Evolutionary conservation across 306 rosid genomes (phyloP).

Genomic region (Vigna unguiculata): DNA sequence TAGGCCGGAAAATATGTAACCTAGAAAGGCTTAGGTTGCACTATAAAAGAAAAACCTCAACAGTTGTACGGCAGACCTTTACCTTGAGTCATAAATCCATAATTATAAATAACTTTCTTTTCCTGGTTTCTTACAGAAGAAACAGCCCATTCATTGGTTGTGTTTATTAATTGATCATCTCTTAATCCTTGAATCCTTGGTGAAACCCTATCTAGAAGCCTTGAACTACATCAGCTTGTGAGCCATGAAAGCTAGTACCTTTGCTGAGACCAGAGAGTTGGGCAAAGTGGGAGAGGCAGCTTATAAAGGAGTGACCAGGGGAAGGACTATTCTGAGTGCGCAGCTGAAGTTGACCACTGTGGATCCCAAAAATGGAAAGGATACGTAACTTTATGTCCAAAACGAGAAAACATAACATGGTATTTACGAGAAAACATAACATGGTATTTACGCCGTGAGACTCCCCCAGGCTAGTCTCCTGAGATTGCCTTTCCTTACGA

Average conservation of each 20-base stretch:
- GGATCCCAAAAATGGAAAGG: background rate
- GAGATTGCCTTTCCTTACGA: background rate
- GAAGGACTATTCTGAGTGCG: background rate
- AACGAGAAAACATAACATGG: background rate
- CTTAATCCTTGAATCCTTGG: background rate
- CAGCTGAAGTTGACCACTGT: background rate
- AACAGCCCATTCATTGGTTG: background rate
- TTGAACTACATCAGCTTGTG: background rate
- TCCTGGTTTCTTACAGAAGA: background rate
- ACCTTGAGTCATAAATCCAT: background rate
- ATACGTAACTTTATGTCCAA: background rate
- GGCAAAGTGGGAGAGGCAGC: background rate
- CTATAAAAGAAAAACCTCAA: conserved; percentile 9
- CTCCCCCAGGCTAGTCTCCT: background rate
- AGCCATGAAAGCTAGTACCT: background rate
- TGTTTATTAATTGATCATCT: background rate
- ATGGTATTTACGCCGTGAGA: background rate
- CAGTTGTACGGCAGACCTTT: background rate
- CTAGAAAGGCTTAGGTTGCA: conserved; percentile 2
- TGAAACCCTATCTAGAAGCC: conserved; percentile 10
- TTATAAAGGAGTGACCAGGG: background rate
- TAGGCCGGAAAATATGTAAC: background rate
- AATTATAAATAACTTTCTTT: background rate
- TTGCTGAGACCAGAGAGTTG: background rate
- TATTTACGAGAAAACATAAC: background rate